phyloP scores from a whole-genome alignment of 768 basidiomycete species.

The Rhodocollybia butyracea region DNA sequence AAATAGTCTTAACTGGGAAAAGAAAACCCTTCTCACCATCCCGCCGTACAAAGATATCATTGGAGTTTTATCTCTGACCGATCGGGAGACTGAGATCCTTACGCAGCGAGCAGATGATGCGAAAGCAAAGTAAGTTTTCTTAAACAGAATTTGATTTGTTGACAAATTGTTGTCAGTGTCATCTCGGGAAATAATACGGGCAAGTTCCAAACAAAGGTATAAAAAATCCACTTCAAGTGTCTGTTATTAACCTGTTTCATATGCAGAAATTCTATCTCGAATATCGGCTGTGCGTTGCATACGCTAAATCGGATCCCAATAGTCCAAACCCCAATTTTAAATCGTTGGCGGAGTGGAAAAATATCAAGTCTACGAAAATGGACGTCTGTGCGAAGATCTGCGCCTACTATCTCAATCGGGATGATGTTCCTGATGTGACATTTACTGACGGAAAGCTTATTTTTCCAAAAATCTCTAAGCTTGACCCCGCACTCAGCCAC shows the following conservation, averaged over 20 bases:
- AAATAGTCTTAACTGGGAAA: neutral
- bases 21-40: neutral
- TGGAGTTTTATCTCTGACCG: neutral
- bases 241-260: neutral
- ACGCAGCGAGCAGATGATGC: neutral
- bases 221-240: neutral
- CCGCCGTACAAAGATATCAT: slow-evolving; percentile 15
- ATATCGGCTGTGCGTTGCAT: slow-evolving; percentile 9
- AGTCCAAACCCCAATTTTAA: slow-evolving; percentile 6
- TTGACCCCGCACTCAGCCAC: neutral
- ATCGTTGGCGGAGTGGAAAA: slow-evolving; percentile 12
- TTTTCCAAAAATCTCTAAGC: neutral
- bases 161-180: neutral
- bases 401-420: slow-evolving; percentile 1
- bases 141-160: neutral
- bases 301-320: neutral
- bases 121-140: neutral
- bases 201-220: neutral
- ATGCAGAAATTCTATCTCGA: slow-evolving; percentile 17
- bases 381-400: slow-evolving; percentile 8
- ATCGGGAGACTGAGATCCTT: neutral
- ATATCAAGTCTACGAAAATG: slow-evolving; percentile 16
- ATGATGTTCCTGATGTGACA: neutral
- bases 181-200: neutral
- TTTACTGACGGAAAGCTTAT: neutral